Evolutionary conservation across 768 basidiomycete species (phyloP).

Genomic region (Boletus reticulatus): DNA sequence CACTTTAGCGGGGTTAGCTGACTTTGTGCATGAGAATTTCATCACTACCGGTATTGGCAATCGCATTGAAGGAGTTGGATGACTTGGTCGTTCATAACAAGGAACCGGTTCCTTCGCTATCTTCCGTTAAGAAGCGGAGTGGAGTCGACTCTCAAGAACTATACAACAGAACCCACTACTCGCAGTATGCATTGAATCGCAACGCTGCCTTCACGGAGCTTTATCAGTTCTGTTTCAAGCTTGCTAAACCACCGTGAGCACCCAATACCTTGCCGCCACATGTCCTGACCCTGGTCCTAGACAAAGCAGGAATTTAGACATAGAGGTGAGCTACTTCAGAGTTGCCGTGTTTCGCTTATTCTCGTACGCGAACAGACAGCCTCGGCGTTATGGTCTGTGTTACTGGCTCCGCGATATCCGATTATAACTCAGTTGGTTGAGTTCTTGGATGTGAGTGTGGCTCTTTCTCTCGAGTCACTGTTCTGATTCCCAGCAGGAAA

Average conservation of each 20-base stretch:
- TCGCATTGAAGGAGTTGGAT: conserved; percentile 60
- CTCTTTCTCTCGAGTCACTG: background rate
- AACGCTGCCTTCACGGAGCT: conserved; percentile 58
- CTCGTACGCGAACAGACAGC: conserved; percentile 49
- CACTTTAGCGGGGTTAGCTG: background rate
- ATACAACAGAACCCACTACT: conserved; percentile 56
- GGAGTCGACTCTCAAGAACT: conserved; percentile 31
- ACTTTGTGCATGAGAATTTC: conserved; percentile 40
- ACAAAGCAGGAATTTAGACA: conserved; percentile 73
- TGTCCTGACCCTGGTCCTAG: conserved; percentile 34
- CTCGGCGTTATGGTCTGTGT: conserved; percentile 71
- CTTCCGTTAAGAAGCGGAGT: conserved; percentile 35
- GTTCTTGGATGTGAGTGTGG: conserved; percentile 57
- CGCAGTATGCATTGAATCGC: conserved; percentile 46
- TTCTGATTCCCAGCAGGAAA: conserved; percentile 30
- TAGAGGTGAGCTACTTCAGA: conserved; percentile 56
- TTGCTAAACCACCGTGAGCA: conserved; percentile 72
- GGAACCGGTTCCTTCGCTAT: conserved; percentile 31
- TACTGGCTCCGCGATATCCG: conserved; percentile 64
- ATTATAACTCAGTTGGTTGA: conserved; percentile 61
- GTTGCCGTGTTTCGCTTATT: background rate
- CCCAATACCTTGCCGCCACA: background rate
- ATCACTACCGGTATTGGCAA: conserved; percentile 46
- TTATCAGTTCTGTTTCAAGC: conserved; percentile 67
- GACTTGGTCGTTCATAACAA: conserved; percentile 52